These are phyloP conservation scores for Pleurotus tuoliensis DNA, from an alignment of 768 basidiomycete genomes.

Conservation along the genomic window DNA sequence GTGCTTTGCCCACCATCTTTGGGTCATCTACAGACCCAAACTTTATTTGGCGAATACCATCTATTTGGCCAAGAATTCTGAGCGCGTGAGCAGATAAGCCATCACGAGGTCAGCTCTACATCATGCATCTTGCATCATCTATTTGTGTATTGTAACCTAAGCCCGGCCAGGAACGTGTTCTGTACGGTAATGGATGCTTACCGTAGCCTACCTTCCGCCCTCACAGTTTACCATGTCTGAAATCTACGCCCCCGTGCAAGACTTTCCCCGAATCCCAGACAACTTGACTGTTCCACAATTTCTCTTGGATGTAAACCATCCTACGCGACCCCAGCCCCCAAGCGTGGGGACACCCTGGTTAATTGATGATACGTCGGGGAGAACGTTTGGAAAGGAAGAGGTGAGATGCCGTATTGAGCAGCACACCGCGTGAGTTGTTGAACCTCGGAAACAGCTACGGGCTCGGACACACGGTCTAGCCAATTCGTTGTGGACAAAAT, in stretches of 20 bases:
- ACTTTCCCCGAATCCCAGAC: slow-evolving; percentile 45
- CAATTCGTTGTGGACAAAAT: slow-evolving; percentile 38
- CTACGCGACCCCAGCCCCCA: slow-evolving; percentile 34
- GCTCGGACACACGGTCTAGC: slow-evolving; percentile 44
- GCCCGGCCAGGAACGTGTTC: no score
- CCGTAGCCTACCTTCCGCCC: no score
- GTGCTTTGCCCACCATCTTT: no score
- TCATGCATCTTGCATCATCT: no score
- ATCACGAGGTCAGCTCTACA: no score
- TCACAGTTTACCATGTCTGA: background rate
- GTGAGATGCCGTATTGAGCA: slow-evolving; percentile 20
- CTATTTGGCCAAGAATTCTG: no score
- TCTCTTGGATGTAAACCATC: slow-evolving; percentile 43
- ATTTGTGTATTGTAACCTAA: no score
- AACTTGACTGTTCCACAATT: slow-evolving; percentile 66
- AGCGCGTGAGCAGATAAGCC: no score
- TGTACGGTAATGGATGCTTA: no score
- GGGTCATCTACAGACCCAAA: no score
- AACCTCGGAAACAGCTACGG: slow-evolving; percentile 33
- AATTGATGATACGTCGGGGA: slow-evolving; percentile 47
- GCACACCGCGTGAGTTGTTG: background rate
- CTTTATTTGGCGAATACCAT: no score
- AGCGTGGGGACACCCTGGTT: slow-evolving; percentile 31
- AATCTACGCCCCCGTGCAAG: background rate
- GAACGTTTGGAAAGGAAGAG: slow-evolving; percentile 33